Evolutionary conservation across 495 filamentous ascomycete species (phyloP).

Genomic region (Lasiosphaeria ovina): DNA sequence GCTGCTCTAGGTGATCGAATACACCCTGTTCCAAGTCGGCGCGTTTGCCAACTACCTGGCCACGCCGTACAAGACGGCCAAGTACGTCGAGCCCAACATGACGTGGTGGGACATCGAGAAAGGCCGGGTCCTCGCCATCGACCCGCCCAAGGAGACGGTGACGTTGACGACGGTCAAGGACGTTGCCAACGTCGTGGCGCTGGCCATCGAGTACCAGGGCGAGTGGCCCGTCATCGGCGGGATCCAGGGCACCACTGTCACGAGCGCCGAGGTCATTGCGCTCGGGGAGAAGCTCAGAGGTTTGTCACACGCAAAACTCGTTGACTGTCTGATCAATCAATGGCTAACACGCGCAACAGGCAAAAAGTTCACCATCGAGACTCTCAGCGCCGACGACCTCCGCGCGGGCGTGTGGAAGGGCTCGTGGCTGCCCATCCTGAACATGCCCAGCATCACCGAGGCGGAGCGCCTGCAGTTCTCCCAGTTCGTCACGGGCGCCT

Average conservation of each 20-base stretch:
- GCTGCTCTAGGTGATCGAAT: conserved; percentile 24
- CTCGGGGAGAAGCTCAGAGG: conserved; percentile 52
- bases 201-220: conserved; percentile 54
- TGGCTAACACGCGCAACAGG: conserved; percentile 20
- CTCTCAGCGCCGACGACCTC: conserved; percentile 45
- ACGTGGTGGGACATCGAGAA: conserved; percentile 46
- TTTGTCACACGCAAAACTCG: conserved; percentile 13
- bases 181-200: conserved; percentile 45
- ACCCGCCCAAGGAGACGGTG: conserved; percentile 46
- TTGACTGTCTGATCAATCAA: not conserved
- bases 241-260: conserved; percentile 46
- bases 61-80: conserved; percentile 47
- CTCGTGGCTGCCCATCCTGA: conserved; percentile 41
- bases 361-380: conserved; percentile 43
- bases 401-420: conserved; percentile 42
- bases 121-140: conserved; percentile 49
- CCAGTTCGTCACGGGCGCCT: conserved; percentile 34
- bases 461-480: conserved; percentile 39
- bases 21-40: conserved; percentile 57
- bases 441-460: conserved; percentile 43
- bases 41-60: conserved; percentile 55
- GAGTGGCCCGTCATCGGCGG: conserved; percentile 56
- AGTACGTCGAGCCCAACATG: conserved; percentile 45
- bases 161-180: conserved; percentile 50
- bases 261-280: conserved; percentile 41